Evolutionary conservation across 2,329 filamentous ascomycete genomes (phyloP), one percentile per base, ranked within the genome.

Genomic region (Claviceps humidiphila): DNA sequence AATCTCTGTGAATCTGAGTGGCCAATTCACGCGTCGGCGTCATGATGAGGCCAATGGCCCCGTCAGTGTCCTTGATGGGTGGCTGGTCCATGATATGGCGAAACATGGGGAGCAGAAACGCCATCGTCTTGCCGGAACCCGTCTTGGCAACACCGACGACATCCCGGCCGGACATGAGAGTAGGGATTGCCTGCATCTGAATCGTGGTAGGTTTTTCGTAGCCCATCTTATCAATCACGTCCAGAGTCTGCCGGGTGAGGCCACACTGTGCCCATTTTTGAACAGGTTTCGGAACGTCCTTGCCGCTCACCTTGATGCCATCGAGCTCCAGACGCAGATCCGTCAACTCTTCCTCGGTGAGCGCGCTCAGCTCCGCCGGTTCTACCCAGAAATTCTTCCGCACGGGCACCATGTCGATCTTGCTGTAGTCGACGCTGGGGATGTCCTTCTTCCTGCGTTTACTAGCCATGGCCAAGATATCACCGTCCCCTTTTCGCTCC

Each of bases 231-330:
- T 84, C 80, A 56, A 98, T 84, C 40, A 95, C 85, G 61, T 96
- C 89, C 52, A 96, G 72, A 6, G 89, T 90, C 61, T 90, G 87
- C 34, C 88, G 81, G 16, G 89, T 89, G 49, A 96, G 77, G 47
- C 93, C 93, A 64, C 90, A 95, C 62, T 97, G 91, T 0, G 91
- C 90, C 88, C 90, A 98, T 68, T 95, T 96, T 62, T 89, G 85
- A 9, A 98, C 90, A 4, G 93, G 93, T 61, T 90, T 95, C 1
- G 93, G 93, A 4, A 94, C 83, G 60, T 95, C 81, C 58, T 89
- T 82, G 55, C 90, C 89, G 54, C 85, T 82, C 43, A 97, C 88
- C 65, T 95, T 96, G 70, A 98, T 97, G 47, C 89, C 91, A 65
- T 97, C 93, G 34, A 98, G 75, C 65, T 97, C 89, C 54, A 91